Base-by-base conservation (phyloP, 2,329 filamentous ascomycete species). In the Allantophomopsis lycopodina region DNA sequence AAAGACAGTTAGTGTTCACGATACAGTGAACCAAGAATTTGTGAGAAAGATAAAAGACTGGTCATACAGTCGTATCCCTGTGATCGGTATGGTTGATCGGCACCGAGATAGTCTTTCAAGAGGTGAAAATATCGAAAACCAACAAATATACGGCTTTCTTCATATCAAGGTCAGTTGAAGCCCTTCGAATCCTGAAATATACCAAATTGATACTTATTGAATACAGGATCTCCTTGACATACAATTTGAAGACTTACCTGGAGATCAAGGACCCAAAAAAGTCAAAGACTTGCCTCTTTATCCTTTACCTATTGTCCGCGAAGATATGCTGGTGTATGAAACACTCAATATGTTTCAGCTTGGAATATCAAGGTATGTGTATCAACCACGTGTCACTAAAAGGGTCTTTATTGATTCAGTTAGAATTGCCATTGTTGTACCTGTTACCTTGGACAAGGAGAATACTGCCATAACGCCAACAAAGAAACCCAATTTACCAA, bases 11-110 rank as follows among this genome's bases (percentile, higher is more conserved):
- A 35, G 44, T 13, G 48, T 52, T 18, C 38, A 53, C 33, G 51
- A 55, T 11, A 20, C 8, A 15, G 43, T 54, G 11, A 43, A 51
- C 31, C 37, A 40, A 10, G 39, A 38, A n/a, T 52, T 54, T 36
- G 41, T 54, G 18, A 37, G 39, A 8, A 53, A 49, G 41, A 37
- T 54, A 20, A 46, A 42, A 32, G 33, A 37, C 12, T 53, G 51
- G 49, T 48, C 48, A 16, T 52, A 48, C 23, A 54, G 50, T 32
- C 47, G 52, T 16, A 48, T 54, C 39, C 52, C 52, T 12, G 52
- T 54, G 21, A 37, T 52, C 38, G 46, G 48, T 17, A 43, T 41
- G 11, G 16, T 30, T 11, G n/a, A 15, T 16, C 28, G 14, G 33
- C 17, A 32, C 32, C 20, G 30, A 12, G 23, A 28, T 28, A 28